Evolutionary conservation across 768 basidiomycete species (phyloP), one percentile per base, ranked within the genome.

Genomic region (Pseudohyphozyma bogoriensis): DNA sequence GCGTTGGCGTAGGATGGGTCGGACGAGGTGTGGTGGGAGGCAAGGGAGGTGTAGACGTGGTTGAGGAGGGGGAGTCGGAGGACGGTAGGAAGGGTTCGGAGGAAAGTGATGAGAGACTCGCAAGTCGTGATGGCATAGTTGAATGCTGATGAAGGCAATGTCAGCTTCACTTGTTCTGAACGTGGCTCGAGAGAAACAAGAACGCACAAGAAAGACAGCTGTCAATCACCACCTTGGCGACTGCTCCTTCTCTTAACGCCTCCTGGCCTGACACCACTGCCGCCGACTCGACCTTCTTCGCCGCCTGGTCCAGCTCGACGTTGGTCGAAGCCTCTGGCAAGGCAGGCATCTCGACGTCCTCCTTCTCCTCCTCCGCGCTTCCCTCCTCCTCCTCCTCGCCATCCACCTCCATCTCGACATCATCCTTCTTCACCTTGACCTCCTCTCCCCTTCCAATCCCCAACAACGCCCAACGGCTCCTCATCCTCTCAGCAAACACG

Each of bases 221-320:
- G 24, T 78, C 75, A 51, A 90, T 81, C n/a, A 87, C 87, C 46
- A 83, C 79, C 70, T 81, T 83, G 40, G 87, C 85, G 67, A 89
- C 87, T 5, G 80, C 86, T 29, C 89, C 89, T 53, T 83, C 77
- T 78, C 89, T 79, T 70, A 90, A 82, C 45, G 80, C 80, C 69
- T 76, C 77, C 53, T 85, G 78, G 24, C 85, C 85, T 46, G 77
- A 53, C 6, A 58, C 39, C 4, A 71, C 76, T 16, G 59, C 67
- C 58, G 58, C 52, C 28, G 63, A 33, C 26, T 50, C 58, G 11
- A 63, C 59, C 12, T 39, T 56, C 8, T 51, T 53, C 13, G 49
- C 45, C 3, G 51, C 58, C 4, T 13, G 47, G 20, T 76, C 79
- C 36, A 75, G 76, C 46, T 76, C 64, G 4, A 72, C 75, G 33